Base-by-base conservation (phyloP, 2,329 filamentous ascomycete species). In the Basipetospora chlamydospora region DNA sequence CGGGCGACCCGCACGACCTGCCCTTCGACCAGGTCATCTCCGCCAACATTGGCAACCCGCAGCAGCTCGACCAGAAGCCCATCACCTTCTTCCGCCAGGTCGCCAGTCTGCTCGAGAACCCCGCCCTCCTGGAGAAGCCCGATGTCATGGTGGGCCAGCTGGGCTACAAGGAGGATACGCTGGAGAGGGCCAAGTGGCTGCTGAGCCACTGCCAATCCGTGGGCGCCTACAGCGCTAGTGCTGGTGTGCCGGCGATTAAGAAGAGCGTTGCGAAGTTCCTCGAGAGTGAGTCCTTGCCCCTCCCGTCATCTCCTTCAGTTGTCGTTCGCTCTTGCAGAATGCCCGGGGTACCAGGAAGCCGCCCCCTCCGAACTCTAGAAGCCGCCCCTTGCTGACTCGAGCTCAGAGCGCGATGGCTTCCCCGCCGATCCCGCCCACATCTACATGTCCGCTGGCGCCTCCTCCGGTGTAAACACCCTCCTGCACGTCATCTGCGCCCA, bases 81-180 rank as follows among this genome's bases (percentile, higher is more conserved):
- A 88, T 98, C 51, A 98, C 90, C 47, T 98, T 95, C 70, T 95
- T 98, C 75, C 79, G 90, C 48, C 88, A 98, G 64, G 90, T 98
- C 20, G 72, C 90, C 51, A 93, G 85, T 61, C 59, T 98, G 43
- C 61, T 96, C 41, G 90, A 98, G 67, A 87, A 96, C 65, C 90
- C 90, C 1, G 57, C 67, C 39, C 67, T 98, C 23, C 68, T 98
- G 41, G 71, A 94, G 52, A 78, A 92, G 49, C 76, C 85, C 56
- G 73, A 88, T 45, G 77, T 80, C n/a, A 64, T 96, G 44, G 61
- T 77, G 52, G 72, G 77, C 39, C 58, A 66, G 30, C 70, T 96
- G 46, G 86, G 80, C 45, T 98, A 96, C 67, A 80, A 94, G 66
- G 63, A 74, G 44, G 90, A 98, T 61, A 88, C 88, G 28, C 68